Conservation (phyloP, 768 basidiomycete genomes). For the Hericium alpestre region DNA sequence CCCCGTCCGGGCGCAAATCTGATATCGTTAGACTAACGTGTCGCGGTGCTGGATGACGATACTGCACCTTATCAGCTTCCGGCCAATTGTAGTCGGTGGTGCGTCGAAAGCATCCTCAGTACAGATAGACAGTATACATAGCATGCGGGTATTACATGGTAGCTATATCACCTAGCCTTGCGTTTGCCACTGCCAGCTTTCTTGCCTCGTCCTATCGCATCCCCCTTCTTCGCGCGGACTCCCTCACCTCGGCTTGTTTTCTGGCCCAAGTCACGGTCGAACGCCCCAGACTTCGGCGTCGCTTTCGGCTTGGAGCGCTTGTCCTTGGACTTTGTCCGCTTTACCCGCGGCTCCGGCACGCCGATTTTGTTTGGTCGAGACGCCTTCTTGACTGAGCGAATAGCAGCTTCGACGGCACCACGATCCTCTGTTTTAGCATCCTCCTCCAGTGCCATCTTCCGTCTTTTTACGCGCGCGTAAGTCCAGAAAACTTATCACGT, state of each 20-base stretch:
- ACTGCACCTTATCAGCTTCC: too few relatives aligned
- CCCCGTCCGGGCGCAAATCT: too few relatives aligned
- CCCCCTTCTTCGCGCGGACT: slow-evolving; percentile 53
- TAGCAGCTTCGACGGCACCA: slow-evolving; percentile 55
- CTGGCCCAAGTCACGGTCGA: slow-evolving; percentile 51
- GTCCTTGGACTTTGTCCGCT: slow-evolving; percentile 15
- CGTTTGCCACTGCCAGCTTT: slow-evolving; percentile 32
- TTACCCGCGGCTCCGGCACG: slow-evolving; percentile 29
- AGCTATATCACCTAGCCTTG: slow-evolving; percentile 7
- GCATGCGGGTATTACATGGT: background rate
- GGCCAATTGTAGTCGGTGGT: too few relatives aligned
- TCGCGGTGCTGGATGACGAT: too few relatives aligned
- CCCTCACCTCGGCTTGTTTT: slow-evolving; percentile 41
- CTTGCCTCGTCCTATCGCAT: slow-evolving; percentile 42
- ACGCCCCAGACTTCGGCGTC: slow-evolving; percentile 24
- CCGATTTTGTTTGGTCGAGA: slow-evolving; percentile 69
- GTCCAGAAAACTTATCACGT: slow-evolving; percentile 68
- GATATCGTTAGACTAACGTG: too few relatives aligned
- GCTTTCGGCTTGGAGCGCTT: slow-evolving; percentile 1
- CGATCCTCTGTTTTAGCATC: slow-evolving; percentile 54
- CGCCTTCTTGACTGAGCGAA: slow-evolving; percentile 81
- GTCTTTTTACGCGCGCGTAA: slow-evolving; percentile 83
- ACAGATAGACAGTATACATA: too few relatives aligned
- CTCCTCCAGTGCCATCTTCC: slow-evolving; percentile 78
- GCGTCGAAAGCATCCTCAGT: too few relatives aligned